Evolutionary conservation across 75 land plant species (phyloP).

Genomic region (Sequoia sempervirens): DNA sequence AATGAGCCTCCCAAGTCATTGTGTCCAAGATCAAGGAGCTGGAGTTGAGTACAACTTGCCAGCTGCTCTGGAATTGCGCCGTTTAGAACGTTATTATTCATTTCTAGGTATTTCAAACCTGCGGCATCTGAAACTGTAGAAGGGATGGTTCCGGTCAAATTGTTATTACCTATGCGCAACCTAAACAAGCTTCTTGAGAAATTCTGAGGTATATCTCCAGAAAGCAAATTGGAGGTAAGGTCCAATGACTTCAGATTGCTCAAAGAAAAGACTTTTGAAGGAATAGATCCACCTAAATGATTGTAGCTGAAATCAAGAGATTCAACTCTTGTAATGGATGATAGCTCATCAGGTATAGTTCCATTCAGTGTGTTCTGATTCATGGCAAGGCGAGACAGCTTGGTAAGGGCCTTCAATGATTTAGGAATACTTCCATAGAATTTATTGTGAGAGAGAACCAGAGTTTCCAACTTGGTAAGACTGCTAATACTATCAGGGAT

Average conservation of each 20-base stretch:
- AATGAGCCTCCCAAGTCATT: constrained; percentile 20
- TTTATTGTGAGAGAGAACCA: not conserved
- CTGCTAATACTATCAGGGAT: constrained; percentile 10
- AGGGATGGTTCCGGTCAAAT: not conserved
- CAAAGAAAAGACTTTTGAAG: constrained; percentile 15
- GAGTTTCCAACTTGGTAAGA: not conserved
- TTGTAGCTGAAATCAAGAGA: constrained; percentile 19
- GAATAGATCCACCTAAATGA: constrained; percentile 20
- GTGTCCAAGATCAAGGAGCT: constrained; percentile 12
- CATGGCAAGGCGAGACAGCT: not conserved
- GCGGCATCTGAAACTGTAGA: too few species aligned
- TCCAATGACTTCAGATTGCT: constrained; percentile 31
- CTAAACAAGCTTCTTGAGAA: not conserved
- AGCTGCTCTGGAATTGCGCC: too few species aligned
- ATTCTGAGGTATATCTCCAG: not conserved
- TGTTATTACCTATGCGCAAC: not conserved
- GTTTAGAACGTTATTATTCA: too few species aligned
- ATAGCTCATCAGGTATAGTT: not conserved
- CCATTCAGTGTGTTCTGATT: not conserved
- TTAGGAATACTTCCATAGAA: not conserved
- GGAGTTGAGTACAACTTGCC: too few species aligned
- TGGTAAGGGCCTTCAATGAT: not conserved
- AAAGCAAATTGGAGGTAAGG: constrained; percentile 12
- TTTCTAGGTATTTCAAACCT: too few species aligned
- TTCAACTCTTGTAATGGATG: not conserved